Conservation (phyloP, 306 rosid species). For the Cicer bijugum region DNA sequence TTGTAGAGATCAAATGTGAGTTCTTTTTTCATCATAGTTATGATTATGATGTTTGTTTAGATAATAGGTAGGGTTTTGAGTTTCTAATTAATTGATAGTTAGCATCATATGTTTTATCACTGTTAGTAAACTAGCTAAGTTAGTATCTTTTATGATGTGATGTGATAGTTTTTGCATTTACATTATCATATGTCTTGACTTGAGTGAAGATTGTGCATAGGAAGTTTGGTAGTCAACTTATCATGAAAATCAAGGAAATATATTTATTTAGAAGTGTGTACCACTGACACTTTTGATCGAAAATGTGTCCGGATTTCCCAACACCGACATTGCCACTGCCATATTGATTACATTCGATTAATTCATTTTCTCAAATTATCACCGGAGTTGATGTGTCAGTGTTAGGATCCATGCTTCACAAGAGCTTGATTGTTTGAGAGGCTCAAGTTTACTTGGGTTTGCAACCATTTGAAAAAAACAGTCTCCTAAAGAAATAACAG, state of each 20-base stretch:
- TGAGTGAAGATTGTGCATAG: background rate
- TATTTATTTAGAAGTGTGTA: background rate
- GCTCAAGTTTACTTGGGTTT: slow-evolving; percentile 19
- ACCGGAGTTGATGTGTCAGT: too few species aligned
- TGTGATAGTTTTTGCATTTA: slow-evolving; percentile 31
- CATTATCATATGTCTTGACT: slow-evolving; percentile 14
- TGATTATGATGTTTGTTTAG: background rate
- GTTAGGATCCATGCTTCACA: too few species aligned
- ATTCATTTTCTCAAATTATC: too few species aligned
- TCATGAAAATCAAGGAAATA: slow-evolving; percentile 10
- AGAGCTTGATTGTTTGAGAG: slow-evolving; percentile 9
- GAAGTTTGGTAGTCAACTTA: slow-evolving; percentile 1
- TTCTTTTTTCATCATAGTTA: slow-evolving; percentile 30
- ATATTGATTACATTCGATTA: too few species aligned
- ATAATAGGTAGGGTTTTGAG: background rate
- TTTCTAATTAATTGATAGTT: slow-evolving; percentile 3
- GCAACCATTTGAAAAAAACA: slow-evolving; percentile 10
- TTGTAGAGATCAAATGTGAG: slow-evolving; percentile 91
- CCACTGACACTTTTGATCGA: too few species aligned
- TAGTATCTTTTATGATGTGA: background rate
- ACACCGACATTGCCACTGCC: too few species aligned
- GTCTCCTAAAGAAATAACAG: background rate
- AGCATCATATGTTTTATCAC: slow-evolving; percentile 16
- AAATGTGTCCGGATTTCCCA: too few species aligned
- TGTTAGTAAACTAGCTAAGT: slow-evolving; percentile 4